These are phyloP conservation scores for Leucosporidium scottii DNA, from an alignment of 768 basidiomycete species.

Conservation along the genomic window DNA sequence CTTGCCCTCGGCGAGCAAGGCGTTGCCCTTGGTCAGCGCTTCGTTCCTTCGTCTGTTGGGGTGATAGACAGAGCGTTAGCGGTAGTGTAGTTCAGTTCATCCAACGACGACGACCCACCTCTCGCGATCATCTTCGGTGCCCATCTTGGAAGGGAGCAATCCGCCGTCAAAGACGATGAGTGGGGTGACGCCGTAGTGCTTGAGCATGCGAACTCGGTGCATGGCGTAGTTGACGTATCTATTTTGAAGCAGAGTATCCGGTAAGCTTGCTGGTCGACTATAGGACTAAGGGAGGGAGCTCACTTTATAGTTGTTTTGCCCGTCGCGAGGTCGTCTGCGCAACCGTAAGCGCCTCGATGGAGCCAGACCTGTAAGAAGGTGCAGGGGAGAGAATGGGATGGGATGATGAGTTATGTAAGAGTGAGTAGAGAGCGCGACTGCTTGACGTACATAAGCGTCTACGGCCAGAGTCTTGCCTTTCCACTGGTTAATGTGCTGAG, in stretches of 20 bases:
- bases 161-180: conserved; percentile 96
- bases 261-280: neutral
- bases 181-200: conserved; percentile 74
- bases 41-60: conserved; percentile 58
- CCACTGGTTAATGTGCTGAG: conserved; percentile 63
- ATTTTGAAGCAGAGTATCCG: neutral
- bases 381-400: neutral
- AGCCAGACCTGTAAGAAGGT: conserved; percentile 38
- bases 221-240: conserved; percentile 97
- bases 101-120: conserved; percentile 40
- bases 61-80: neutral
- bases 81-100: no score
- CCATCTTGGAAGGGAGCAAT: conserved; percentile 85
- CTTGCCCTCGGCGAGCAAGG: conserved; percentile 68
- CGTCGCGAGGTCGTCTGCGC: conserved; percentile 81
- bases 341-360: conserved; percentile 69
- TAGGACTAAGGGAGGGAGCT: neutral
- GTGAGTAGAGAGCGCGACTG: conserved; percentile 39
- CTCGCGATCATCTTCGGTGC: conserved; percentile 74
- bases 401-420: conserved; percentile 55
- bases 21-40: conserved; percentile 63
- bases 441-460: conserved; percentile 71
- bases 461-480: conserved; percentile 56
- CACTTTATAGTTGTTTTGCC: conserved; percentile 77
- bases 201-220: conserved; percentile 78